Conservation (phyloP, 2,329 filamentous ascomycete species). For the Fusarium armeniacum region DNA sequence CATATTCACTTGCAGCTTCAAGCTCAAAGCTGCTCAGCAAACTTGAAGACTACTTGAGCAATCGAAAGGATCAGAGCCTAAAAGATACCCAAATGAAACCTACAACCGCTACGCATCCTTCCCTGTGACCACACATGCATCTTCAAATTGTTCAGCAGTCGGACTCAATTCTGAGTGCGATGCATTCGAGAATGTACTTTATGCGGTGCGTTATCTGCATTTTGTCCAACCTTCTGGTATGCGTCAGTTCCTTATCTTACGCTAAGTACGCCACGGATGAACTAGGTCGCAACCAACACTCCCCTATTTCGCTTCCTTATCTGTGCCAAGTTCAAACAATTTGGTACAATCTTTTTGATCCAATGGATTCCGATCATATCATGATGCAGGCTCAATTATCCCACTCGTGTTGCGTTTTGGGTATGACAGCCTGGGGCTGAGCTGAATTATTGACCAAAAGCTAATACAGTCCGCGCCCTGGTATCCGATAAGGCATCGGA, state of each 20-base stretch:
- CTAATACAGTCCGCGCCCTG: neutral
- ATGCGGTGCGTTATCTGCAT: constrained; percentile 7
- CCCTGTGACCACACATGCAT: constrained; percentile 25
- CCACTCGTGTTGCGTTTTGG: constrained; percentile 15
- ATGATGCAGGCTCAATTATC: constrained; percentile 15
- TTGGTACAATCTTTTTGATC: constrained; percentile 5
- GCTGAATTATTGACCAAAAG: constrained; percentile 9
- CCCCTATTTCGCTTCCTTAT: constrained; percentile 25
- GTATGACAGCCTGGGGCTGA: constrained; percentile 13
- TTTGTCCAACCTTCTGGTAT: constrained; percentile 13
- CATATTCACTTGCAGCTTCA: neutral
- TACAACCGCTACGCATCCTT: neutral
- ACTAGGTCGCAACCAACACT: constrained; percentile 9
- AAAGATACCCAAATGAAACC: constrained; percentile 27
- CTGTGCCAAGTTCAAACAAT: constrained; percentile 22
- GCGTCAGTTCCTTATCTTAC: constrained; percentile 43
- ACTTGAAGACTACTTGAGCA: neutral
- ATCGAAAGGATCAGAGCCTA: constrained; percentile 3
- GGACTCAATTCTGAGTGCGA: constrained; percentile 3
- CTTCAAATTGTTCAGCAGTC: constrained; percentile 2
- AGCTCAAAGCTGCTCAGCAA: neutral
- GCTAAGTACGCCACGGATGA: constrained; percentile 40
- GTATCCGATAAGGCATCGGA: constrained; percentile 24
- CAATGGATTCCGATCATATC: constrained; percentile 5
- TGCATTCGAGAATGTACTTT: neutral